Conservation (phyloP, 2,329 filamentous ascomycete species). For the Pseudomassariella vexata region DNA sequence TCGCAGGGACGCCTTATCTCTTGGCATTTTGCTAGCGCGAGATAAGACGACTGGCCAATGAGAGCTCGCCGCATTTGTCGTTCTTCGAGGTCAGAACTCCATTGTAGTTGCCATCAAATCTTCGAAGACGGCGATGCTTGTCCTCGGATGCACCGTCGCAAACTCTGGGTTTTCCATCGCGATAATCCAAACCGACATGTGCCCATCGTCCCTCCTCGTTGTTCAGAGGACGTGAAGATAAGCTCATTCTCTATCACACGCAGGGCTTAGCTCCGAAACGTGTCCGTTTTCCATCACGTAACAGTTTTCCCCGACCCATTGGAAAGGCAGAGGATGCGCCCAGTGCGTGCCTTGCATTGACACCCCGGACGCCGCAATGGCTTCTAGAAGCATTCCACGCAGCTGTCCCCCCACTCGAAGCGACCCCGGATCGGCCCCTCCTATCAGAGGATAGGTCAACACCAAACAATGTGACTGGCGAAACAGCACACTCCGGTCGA, state of each 20-base stretch:
- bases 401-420: background rate
- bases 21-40: slow-evolving; percentile 3
- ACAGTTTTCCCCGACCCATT: slow-evolving; percentile 4
- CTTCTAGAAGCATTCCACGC: slow-evolving; percentile 6
- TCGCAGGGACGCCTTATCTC: slow-evolving; percentile 18
- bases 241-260: slow-evolving; percentile 4
- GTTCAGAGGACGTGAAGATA: slow-evolving; percentile 3
- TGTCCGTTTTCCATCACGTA: slow-evolving; percentile 9
- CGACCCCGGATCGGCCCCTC: background rate
- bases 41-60: slow-evolving; percentile 12
- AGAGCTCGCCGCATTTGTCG: slow-evolving; percentile 15
- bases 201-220: background rate
- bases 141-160: too few relatives aligned
- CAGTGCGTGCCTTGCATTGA: slow-evolving; percentile 6
- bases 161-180: too few relatives aligned
- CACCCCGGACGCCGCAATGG: background rate
- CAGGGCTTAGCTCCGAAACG: slow-evolving; percentile 5
- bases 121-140: too few relatives aligned
- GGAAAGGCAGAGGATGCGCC: background rate
- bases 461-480: too few relatives aligned
- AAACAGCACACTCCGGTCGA: too few relatives aligned
- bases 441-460: background rate
- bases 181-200: too few relatives aligned
- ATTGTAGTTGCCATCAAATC: too few relatives aligned
- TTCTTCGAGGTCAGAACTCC: slow-evolving; percentile 16